Percentiles rank a stretch among this genome's conserved stretches.
These are phyloP conservation scores for Eimeria brunetti DNA, from an alignment of 169 alveolate species.

Conservation along the genomic window DNA sequence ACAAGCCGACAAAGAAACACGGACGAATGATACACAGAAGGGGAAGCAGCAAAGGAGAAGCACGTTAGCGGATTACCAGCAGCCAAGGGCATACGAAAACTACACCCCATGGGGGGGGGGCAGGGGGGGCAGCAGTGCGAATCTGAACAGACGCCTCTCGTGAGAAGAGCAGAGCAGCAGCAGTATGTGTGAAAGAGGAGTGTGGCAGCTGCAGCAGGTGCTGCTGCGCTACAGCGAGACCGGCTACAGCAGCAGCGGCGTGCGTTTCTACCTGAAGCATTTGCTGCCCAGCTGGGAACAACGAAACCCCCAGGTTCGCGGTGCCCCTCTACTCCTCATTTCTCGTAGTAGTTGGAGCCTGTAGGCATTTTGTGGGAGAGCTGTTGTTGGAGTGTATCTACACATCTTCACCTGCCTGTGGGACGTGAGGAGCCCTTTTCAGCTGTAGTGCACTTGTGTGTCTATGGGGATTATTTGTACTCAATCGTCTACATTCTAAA, in stretches of 20 bases:
- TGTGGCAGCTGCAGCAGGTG: conserved; percentile 82
- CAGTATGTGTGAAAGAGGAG: conserved; percentile 77
- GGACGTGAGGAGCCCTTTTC: not conserved
- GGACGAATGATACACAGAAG: not conserved
- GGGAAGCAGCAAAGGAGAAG: not conserved
- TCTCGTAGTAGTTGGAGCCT: not conserved
- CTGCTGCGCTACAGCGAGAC: conserved; percentile 81
- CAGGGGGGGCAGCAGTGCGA: not conserved
- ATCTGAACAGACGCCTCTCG: not conserved
- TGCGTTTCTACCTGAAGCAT: conserved; percentile 80
- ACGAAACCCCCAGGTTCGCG: conserved; percentile 79
- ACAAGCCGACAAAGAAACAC: too few relatives aligned
- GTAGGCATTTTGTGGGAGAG: not conserved
- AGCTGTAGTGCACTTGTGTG: not conserved
- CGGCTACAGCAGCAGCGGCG: conserved; percentile 81
- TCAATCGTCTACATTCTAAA: not conserved
- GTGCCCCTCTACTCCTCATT: not conserved
- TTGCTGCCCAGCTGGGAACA: conserved; percentile 79
- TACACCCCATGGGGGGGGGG: not conserved
- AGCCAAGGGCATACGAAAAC: not conserved
- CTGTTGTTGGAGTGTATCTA: not conserved
- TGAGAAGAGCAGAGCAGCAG: conserved; percentile 44
- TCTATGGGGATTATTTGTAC: not conserved
- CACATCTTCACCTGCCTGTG: not conserved
- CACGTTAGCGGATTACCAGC: not conserved